Conservation (phyloP, 805 yeast species). For the Torulaspora franciscae region DNA sequence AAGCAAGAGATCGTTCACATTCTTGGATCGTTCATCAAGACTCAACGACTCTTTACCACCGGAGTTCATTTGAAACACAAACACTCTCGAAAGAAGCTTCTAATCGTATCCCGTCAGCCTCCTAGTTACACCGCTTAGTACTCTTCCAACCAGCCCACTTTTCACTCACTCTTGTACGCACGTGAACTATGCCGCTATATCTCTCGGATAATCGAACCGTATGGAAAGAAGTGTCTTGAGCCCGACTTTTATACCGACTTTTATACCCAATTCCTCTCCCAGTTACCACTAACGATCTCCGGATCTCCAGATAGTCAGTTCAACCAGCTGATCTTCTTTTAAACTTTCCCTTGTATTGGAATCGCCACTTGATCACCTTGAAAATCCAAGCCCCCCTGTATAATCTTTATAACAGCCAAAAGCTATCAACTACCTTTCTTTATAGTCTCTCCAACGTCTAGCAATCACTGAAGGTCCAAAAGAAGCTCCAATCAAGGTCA, state of each 20-base stretch:
- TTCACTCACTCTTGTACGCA: background rate
- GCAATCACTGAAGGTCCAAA: background rate
- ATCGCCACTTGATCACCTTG: background rate
- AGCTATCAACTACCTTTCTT: background rate
- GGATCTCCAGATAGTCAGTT: background rate
- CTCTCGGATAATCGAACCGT: slow-evolving; percentile 4
- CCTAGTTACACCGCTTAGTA: no score
- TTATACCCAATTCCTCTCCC: background rate
- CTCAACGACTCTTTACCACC: slow-evolving; percentile 25
- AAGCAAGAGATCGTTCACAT: slow-evolving; percentile 33
- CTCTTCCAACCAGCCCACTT: background rate
- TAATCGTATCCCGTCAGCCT: no score
- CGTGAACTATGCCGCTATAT: slow-evolving; percentile 5
- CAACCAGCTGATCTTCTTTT: background rate
- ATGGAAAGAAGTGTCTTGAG: background rate
- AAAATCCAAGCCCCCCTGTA: background rate
- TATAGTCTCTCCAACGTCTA: background rate
- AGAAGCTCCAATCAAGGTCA: background rate
- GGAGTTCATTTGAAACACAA: slow-evolving; percentile 7
- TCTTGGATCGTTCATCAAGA: slow-evolving; percentile 32
- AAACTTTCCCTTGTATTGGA: background rate
- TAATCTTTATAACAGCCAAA: background rate
- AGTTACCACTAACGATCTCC: no score
- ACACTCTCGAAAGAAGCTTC: background rate
- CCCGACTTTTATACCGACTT: background rate